Base-by-base conservation (phyloP, 1,284 basidiomycete genomes). In the Thelephora terrestris region DNA sequence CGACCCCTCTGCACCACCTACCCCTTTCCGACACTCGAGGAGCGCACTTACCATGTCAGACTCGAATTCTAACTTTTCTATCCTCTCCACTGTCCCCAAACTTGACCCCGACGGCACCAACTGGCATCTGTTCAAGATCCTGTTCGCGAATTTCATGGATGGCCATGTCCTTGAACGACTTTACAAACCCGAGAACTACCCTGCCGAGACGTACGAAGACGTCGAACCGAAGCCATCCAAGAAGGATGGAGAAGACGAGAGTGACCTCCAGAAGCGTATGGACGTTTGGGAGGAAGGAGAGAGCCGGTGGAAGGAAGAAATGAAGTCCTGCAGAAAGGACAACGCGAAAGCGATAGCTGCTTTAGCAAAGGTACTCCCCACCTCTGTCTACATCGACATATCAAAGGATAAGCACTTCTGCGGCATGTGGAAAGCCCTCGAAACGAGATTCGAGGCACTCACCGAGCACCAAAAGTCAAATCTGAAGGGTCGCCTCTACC, bases 81-180 rank as follows among this genome's bases (percentile, higher is more conserved):
- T 32, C 9, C 29, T 32, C 29, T 6, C 29, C 12, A 32, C 29
- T n/a, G 46, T 67, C 35, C 61, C 60, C 1, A 63, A 60, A 49
- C 60, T 68, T 14, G 46, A 55, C 3, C 52, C 58, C 12, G 62
- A 69, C 49, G 55, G 62, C 9, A 57, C 54, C 3, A 69, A 69
- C 47, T 68, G 66, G 64, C 52, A 58, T 7, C 61, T 52, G 2
- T 68, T 63, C 55, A 62, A 63, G 46, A 58, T 56, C n/a, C 36
- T 52, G 16, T 51, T 58, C 7, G 24, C 50, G 34, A 63, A 55
- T 21, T 47, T 51, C 14, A 36, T 67, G 5, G 51, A 43, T 6
- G 49, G 56, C 10, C 59, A 58, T 43, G 62, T 61, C 4, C 49
- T 61, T 20, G 50, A 43, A 53, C 29, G 61, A 68, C 48, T 40